phyloP scores from a whole-genome alignment of 2,329 filamentous ascomycete species.

The Cryphonectria carpinicola region DNA sequence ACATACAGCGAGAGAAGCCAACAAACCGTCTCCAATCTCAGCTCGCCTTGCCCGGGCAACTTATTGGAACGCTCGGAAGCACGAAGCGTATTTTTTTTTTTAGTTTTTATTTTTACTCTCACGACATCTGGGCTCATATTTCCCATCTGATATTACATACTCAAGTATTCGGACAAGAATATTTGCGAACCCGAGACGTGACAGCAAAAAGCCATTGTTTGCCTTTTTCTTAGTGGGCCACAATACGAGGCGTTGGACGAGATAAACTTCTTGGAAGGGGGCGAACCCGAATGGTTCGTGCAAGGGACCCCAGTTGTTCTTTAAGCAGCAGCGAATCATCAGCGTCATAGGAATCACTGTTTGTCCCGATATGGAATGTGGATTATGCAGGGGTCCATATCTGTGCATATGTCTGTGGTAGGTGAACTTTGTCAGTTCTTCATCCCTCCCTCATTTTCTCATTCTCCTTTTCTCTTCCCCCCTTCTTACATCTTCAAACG shows the following conservation, averaged over 20 bases:
- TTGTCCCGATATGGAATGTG: slow-evolving; percentile 5
- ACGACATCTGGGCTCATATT: not conserved
- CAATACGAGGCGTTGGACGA: not conserved
- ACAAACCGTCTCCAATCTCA: not conserved
- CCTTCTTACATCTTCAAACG: too few relatives aligned
- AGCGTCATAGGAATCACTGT: too few relatives aligned
- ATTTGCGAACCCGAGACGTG: not conserved
- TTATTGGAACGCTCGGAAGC: not conserved
- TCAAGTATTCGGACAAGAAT: not conserved
- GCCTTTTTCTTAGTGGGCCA: not conserved
- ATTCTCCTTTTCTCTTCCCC: not conserved
- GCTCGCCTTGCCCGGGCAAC: not conserved
- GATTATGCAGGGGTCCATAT: not conserved
- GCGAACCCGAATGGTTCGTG: too few relatives aligned
- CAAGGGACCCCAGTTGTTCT: not conserved
- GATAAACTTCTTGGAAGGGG: not conserved
- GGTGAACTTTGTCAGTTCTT: not conserved
- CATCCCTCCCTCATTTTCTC: not conserved
- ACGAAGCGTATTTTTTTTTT: not conserved
- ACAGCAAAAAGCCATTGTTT: not conserved
- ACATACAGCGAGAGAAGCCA: too few relatives aligned
- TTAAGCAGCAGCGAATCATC: not conserved
- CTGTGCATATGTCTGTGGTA: not conserved
- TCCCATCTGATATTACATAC: too few relatives aligned
- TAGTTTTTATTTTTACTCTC: not conserved